Evolutionary conservation across 768 basidiomycete genomes (phyloP).

Genomic region (Trametes cinnabarina): DNA sequence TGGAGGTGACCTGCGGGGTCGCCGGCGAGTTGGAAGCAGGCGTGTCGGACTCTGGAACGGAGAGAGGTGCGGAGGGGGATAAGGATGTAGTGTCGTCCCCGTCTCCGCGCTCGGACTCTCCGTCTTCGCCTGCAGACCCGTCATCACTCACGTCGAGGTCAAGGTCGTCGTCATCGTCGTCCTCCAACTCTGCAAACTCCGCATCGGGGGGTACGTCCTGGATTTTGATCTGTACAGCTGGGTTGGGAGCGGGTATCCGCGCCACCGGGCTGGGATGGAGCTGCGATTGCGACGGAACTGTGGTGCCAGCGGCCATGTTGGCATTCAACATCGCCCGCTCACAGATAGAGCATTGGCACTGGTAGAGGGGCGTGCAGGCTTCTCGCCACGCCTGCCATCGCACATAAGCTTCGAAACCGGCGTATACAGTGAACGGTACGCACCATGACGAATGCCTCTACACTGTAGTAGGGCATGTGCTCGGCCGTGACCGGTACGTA

Average conservation of each 20-base stretch:
- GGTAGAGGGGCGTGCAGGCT: conserved; percentile 67
- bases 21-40: conserved; percentile 5
- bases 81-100: conserved; percentile 20
- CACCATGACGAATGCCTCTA: conserved; percentile 57
- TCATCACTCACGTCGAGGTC: conserved; percentile 25
- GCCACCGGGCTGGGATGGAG: conserved; percentile 6
- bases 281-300: conserved; percentile 29
- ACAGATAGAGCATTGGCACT: conserved; percentile 72
- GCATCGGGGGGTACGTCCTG: conserved; percentile 19
- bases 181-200: conserved; percentile 13
- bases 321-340: conserved; percentile 60
- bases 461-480: conserved; percentile 55
- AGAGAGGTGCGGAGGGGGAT: conserved; percentile 8
- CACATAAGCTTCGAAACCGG: too few species aligned
- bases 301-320: conserved; percentile 42
- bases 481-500: conserved; percentile 58
- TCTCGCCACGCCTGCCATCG: conserved; percentile 60
- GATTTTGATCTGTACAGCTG: conserved; percentile 24
- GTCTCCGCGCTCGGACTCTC: conserved; percentile 35
- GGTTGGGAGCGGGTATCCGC: background rate
- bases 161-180: conserved; percentile 18
- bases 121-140: conserved; percentile 29
- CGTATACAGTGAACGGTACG: conserved; percentile 27
- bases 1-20: background rate
- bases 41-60: conserved; percentile 15